Base-by-base conservation (phyloP, 2,329 filamentous ascomycete genomes). In the Epichloe uncinata region DNA sequence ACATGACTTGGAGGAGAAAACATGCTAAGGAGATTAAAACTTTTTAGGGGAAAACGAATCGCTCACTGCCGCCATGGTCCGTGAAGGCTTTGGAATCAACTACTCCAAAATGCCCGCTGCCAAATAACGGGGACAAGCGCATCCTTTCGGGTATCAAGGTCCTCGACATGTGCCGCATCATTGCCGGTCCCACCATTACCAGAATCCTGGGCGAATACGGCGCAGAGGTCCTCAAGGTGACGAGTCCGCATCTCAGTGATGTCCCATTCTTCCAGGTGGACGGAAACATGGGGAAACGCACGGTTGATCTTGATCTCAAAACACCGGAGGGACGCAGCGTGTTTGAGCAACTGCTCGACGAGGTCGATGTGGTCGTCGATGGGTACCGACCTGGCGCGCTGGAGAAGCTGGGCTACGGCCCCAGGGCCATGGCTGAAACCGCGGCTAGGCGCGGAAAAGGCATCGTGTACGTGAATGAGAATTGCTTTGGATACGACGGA, bases 131-230 rank as follows among this genome's bases (percentile, higher is more conserved):
- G 2, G 52, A 55, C 2, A 55, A 50, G 6, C 64, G 65, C 11
- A 64, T 69, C 57, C 57, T 79, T 69, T 52, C 72, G 59, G 84
- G 84, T 0, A 73, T 88, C 61, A 84, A 82, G 55, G 84, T 89
- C 5, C 73, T 89, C 5, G 85, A 90, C 60, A 68, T 89, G 33
- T 85, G 83, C 60, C 79, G 84, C 40, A 81, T 88, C 58, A 87
- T 89, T 54, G 85, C 85, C 3, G 84, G 84, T 0, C 84, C 84
- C n/a, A 78, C 81, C 4, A 81, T 88, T 55, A 79, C 79, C 3
- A 77, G 83, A 33, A 81, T 81, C 2, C 73, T 89, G 0, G 83
- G 81, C n/a, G 84, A 86, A 54, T 83, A 87, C 60, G 85, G 85
- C 2, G 85, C 85, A 7, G 77, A 82, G 48, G 84, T 89, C 0